Evolutionary conservation across 2,329 filamentous ascomycete species (phyloP), one percentile per base, ranked within the genome.

Genomic region (Verticillium nonalfalfae): DNA sequence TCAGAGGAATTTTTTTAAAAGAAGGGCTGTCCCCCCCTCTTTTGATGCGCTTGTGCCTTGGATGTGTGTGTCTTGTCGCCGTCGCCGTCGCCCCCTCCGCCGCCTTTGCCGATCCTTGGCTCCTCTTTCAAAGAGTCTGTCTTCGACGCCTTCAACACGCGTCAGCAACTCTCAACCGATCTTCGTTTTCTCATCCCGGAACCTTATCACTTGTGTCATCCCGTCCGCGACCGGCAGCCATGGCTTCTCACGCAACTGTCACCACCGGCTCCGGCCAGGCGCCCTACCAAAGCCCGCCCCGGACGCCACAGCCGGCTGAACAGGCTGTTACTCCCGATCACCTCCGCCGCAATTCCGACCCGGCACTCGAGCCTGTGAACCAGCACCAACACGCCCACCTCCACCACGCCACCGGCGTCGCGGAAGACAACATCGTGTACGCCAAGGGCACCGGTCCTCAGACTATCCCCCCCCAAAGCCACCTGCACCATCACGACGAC

Each of bases 341-440:
- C 31, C 57, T 66, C 62, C 70, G 69, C 45, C 67, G 70, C 63
- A 70, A 69, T 61, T 65, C 71, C 33, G 71, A 74, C 60, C 72
- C 72, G 39, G 72, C 71, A 18, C 69, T 76, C 58, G 72, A 78
- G 45, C 71, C 74, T 55, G 64, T 69, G 14, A 70, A 78, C 67
- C 78, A 80, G 69, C 79, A 79, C 60, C 70, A 68, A 13, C 80
- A 82, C 66, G 64, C 69, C 21, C 79, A 81, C 67, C 66, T 72
- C 33, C 72, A 80, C 67, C 79, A 81, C 68, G 63, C 73, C 62
- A 65, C 75, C 63, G 65, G 73, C 40, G 66, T 73, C 45, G 65
- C 71, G 59, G 61, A 69, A 68, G 77, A 80, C 63, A 76, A 84
- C 58, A 75, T 80, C 40, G 72, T 79, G 54, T 85, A 85, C 67